Conservation (phyloP, 805 yeast genomes). For the Citeromyces matritensis region DNA sequence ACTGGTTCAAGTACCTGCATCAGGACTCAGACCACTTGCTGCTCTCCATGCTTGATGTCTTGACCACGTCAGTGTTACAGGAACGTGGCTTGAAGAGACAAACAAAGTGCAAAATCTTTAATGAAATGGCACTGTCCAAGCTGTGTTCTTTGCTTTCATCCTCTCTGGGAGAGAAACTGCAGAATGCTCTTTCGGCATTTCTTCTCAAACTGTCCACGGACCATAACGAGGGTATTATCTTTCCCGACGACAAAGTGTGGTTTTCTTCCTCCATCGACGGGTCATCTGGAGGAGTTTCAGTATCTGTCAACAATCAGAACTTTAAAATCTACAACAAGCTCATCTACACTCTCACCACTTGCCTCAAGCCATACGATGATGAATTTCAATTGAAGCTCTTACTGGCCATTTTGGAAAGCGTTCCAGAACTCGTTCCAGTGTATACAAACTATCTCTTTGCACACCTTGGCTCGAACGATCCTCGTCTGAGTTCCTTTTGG, state of each 20-base stretch:
- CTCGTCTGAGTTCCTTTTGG: conserved; percentile 72
- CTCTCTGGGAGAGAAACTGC: conserved; percentile 7
- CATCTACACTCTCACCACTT: conserved; percentile 42
- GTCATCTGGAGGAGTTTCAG: conserved; percentile 20
- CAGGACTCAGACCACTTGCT: conserved; percentile 34
- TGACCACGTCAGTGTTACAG: conserved; percentile 33
- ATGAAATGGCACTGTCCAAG: conserved; percentile 57
- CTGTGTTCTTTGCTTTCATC: conserved; percentile 29
- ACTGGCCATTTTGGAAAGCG: conserved; percentile 27
- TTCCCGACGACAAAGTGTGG: conserved; percentile 36
- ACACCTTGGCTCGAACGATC: conserved; percentile 49
- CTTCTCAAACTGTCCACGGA: conserved; percentile 34
- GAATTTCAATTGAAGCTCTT: conserved; percentile 42
- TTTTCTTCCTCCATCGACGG: conserved; percentile 11
- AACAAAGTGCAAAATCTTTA: conserved; percentile 61
- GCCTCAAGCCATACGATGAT: conserved; percentile 74
- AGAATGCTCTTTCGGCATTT: conserved; percentile 22
- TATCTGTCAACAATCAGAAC: conserved; percentile 29
- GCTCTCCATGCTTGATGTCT: conserved; percentile 22
- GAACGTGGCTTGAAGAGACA: conserved; percentile 51
- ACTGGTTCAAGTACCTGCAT: conserved; percentile 50
- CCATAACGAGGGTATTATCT: conserved; percentile 28
- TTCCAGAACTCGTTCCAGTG: conserved; percentile 64
- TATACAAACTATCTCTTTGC: conserved; percentile 24
- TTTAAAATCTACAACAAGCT: conserved; percentile 57